These are phyloP conservation scores for Kodamaea anthophila DNA, from an alignment of 1,139 yeast genomes.

Conservation along the genomic window DNA sequence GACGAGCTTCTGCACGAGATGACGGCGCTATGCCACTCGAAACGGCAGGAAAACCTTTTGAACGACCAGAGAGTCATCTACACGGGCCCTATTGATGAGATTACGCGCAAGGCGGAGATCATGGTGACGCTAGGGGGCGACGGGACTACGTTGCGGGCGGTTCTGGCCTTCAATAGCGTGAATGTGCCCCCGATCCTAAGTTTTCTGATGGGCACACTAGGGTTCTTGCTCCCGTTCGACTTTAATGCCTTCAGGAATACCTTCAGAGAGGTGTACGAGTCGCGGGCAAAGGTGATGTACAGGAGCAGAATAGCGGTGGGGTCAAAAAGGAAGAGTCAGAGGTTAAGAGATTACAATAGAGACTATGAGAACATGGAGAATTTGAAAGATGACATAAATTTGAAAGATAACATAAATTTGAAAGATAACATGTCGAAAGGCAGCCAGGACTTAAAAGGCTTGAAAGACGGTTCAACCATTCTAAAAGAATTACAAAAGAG, in stretches of 20 bases:
- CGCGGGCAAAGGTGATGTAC: slow-evolving; percentile 65
- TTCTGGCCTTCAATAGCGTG: slow-evolving; percentile 55
- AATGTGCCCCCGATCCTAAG: slow-evolving; percentile 85
- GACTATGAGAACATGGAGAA: too few species aligned
- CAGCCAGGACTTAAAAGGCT: too few species aligned
- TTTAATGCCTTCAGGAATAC: slow-evolving; percentile 56
- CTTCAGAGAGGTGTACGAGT: slow-evolving; percentile 58
- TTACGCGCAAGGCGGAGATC: slow-evolving; percentile 57
- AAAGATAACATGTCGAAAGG: too few species aligned
- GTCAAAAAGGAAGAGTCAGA: too few species aligned
- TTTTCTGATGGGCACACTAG: slow-evolving; percentile 87
- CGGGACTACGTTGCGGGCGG: slow-evolving; percentile 82
- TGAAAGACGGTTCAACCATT: too few species aligned
- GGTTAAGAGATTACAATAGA: too few species aligned
- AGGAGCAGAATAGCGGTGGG: slow-evolving; percentile 58
- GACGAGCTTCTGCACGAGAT: slow-evolving; percentile 55
- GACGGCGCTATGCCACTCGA: slow-evolving; percentile 6
- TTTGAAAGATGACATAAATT: too few species aligned
- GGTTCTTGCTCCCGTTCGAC: slow-evolving; percentile 84
- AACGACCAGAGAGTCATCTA: slow-evolving; percentile 25
- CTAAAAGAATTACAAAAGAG: too few species aligned
- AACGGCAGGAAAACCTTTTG: slow-evolving; percentile 4
- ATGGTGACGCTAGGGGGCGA: slow-evolving; percentile 91
- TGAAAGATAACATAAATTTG: slow-evolving; percentile 4
- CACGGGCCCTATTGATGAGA: slow-evolving; percentile 55